Conservation (phyloP, 257 asterid genomes). For the Asclepias syriaca region DNA sequence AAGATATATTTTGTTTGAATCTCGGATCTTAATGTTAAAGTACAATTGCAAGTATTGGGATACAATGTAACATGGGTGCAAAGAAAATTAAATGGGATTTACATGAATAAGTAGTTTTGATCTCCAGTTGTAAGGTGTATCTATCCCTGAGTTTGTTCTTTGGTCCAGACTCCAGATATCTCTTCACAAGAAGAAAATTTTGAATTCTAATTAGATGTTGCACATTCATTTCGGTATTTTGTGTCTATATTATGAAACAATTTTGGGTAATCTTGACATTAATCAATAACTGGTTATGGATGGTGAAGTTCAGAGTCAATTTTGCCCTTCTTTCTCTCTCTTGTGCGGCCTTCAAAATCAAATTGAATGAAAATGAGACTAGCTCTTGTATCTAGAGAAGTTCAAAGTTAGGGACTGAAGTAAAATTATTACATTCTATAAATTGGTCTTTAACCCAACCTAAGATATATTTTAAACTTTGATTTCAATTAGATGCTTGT, state of each 20-base stretch:
- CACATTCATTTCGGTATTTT: not conserved
- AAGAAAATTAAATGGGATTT: not conserved
- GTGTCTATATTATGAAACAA: not conserved
- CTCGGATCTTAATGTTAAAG: not conserved
- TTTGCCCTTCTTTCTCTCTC: too few relatives aligned
- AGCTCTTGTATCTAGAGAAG: not conserved
- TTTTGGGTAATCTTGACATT: not conserved
- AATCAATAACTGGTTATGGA: too few relatives aligned
- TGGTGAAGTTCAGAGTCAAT: too few relatives aligned
- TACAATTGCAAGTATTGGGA: not conserved
- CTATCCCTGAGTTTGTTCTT: not conserved
- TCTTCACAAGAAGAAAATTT: not conserved
- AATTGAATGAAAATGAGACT: not conserved
- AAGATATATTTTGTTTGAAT: not conserved
- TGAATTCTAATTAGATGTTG: not conserved
- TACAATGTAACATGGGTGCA: not conserved
- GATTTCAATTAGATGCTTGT: not conserved
- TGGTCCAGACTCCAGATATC: not conserved
- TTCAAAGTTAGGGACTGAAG: not conserved
- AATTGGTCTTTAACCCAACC: not conserved
- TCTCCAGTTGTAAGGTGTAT: not conserved
- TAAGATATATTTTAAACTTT: too few relatives aligned
- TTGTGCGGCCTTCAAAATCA: not conserved
- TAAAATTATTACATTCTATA: not conserved
- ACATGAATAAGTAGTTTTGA: not conserved